Conservation (phyloP, 2,329 filamentous ascomycete species). For the Venturia effusa region DNA sequence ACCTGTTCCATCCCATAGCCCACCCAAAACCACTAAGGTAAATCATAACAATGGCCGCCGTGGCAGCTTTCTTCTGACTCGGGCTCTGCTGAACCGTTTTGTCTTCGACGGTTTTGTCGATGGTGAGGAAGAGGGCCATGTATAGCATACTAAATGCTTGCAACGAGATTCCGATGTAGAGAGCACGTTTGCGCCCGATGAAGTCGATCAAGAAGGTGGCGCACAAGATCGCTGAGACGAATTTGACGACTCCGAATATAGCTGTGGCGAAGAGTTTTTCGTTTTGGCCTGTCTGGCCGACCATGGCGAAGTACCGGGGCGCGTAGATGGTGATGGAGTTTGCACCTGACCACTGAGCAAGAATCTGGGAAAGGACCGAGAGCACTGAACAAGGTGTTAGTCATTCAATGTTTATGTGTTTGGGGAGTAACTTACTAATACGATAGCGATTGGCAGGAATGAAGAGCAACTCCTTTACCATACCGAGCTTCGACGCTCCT, state of each 20-base stretch:
- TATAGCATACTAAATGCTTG: slow-evolving; percentile 44
- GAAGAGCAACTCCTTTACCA: slow-evolving; percentile 58
- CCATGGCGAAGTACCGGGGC: slow-evolving; percentile 58
- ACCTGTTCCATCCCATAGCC: slow-evolving; percentile 18
- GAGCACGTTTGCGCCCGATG: slow-evolving; percentile 57
- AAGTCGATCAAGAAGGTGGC: slow-evolving; percentile 71
- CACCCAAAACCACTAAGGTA: slow-evolving; percentile 34
- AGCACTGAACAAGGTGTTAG: slow-evolving; percentile 31
- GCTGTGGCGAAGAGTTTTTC: slow-evolving; percentile 64
- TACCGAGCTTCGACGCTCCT: slow-evolving; percentile 52
- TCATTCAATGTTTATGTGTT: background rate
- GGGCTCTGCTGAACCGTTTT: slow-evolving; percentile 37
- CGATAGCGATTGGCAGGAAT: slow-evolving; percentile 62
- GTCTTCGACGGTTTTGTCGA: slow-evolving; percentile 46
- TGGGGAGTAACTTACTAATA: slow-evolving; percentile 31
- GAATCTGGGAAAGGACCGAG: slow-evolving; percentile 55
- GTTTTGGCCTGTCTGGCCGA: slow-evolving; percentile 57
- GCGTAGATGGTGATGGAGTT: slow-evolving; percentile 69
- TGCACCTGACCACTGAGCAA: slow-evolving; percentile 65
- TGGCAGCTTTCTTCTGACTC: slow-evolving; percentile 45
- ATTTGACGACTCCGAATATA: slow-evolving; percentile 67
- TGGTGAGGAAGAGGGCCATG: slow-evolving; percentile 44
- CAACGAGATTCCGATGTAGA: slow-evolving; percentile 37
- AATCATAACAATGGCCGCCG: slow-evolving; percentile 58
- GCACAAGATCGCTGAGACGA: slow-evolving; percentile 54